A percentile compares a stretch with the other conserved stretches of the same genome.
Evolutionary conservation across 352 stramenopile species (phyloP).

Genomic region (Elongisporangium senticosum): DNA sequence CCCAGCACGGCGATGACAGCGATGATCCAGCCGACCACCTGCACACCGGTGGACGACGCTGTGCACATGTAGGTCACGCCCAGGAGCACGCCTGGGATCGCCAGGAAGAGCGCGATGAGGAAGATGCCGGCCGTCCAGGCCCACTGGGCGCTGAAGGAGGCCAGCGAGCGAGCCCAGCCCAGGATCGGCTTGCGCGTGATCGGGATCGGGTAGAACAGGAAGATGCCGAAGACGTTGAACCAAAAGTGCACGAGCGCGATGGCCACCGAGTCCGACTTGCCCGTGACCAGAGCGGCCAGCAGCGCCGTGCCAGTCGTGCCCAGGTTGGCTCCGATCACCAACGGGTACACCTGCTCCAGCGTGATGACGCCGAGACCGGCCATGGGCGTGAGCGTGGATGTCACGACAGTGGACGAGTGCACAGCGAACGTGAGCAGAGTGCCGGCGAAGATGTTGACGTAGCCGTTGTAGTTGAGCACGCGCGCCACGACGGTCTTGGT

Average conservation of each 20-base stretch:
- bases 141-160: constrained; percentile 56
- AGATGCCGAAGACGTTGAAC: constrained; percentile 89
- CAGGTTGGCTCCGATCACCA: constrained; percentile 91
- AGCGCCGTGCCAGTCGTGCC: constrained; percentile 88
- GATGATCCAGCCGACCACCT: constrained; percentile 36
- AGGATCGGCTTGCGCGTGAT: constrained; percentile 80
- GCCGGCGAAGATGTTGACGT: constrained; percentile 86
- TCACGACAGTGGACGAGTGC: constrained; percentile 89
- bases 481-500: constrained; percentile 84
- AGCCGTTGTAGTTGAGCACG: constrained; percentile 87
- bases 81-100: constrained; percentile 39
- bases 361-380: constrained; percentile 84
- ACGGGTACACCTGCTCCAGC: constrained; percentile 85
- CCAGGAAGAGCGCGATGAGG: constrained; percentile 38
- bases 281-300: constrained; percentile 80
- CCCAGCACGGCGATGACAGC: constrained; percentile 14
- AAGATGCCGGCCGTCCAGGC: constrained; percentile 47
- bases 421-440: constrained; percentile 81
- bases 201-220: constrained; percentile 91
- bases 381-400: constrained; percentile 84
- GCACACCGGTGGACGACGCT: constrained; percentile 13
- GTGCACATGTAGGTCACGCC: constrained; percentile 57
- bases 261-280: constrained; percentile 69
- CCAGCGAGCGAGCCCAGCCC: constrained; percentile 59
- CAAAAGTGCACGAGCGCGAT: constrained; percentile 89